Evolutionary conservation across 129 eudicot species (phyloP).

Genomic region (Artemisia argyi): DNA sequence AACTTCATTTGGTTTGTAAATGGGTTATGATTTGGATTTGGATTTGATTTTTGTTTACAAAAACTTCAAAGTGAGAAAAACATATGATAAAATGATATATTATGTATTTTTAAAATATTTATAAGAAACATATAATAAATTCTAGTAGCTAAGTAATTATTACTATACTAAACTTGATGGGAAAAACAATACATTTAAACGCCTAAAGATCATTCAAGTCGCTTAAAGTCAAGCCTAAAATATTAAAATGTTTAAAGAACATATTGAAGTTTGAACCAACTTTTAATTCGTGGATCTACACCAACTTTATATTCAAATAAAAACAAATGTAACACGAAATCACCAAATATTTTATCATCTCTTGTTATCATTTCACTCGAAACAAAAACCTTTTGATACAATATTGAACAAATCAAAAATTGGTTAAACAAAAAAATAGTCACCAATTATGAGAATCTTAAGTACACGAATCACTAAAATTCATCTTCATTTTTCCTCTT

Average conservation of each 20-base stretch:
- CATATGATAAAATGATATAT: too few relatives aligned
- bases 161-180: too few relatives aligned
- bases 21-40: neutral
- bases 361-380: conserved; percentile 3
- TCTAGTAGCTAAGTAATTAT: too few relatives aligned
- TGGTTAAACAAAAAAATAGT: conserved; percentile 10
- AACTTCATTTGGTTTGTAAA: neutral
- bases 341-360: neutral
- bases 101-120: too few relatives aligned
- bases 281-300: neutral
- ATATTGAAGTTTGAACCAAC: neutral
- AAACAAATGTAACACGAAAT: neutral
- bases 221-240: too few relatives aligned
- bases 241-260: neutral
- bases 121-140: too few relatives aligned
- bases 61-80: too few relatives aligned
- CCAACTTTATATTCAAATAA: neutral
- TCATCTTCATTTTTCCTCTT: neutral
- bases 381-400: conserved; percentile 7
- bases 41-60: too few relatives aligned
- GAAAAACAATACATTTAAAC: too few relatives aligned
- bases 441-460: conserved; percentile 11
- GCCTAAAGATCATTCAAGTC: too few relatives aligned
- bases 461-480: neutral
- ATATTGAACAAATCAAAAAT: conserved; percentile 8